Base-by-base conservation (phyloP, 169 alveolate genomes). In the Plasmodium chabaudi region DNA sequence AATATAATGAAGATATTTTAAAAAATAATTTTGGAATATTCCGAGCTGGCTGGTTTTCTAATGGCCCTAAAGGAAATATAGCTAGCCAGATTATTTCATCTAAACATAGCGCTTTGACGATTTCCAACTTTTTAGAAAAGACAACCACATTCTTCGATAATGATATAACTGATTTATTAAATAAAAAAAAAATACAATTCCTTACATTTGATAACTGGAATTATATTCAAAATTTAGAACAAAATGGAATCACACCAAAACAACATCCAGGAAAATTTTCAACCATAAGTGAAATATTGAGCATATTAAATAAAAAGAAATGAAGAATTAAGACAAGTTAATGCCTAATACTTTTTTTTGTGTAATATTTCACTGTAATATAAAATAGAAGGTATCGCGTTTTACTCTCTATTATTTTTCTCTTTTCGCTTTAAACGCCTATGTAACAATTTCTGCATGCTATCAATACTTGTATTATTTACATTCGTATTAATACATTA, bases 51-150 rank as follows among this genome's bases (percentile, higher is more conserved):
- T 77, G 88, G 88, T 77, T 77, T 77, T 67, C 63, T 47, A 63
- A 0, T n/a, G 88, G 88, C 5, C 74, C 88, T 46, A 77, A 77
- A 44, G 88, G 88, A 13, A 77, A 77, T 77, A 77, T 77, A 77
- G 75, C 88, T 64, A 77, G 61, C 44, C 88, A 77, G 3, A 64
- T 77, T 77, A 12, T 49, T 42, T 61, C 63, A 13, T 63, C 88
- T 3, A 77, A 77, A 77, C 15, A 61, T 47, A 49, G 10, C 5
- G 49, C 63, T n/a, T 44, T 46, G 6, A 67, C 17, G 2, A 69
- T 77, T 63, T 77, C 65, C n/a, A 61, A 77, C 57, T 77, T 77
- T 68, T 67, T 77, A 21, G 34, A 77, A n/a, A 77, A 63, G 13
- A 56, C 72, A 42, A 56, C 72, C 1, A 51, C 44, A 27, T 64